Evolutionary conservation across 2,329 filamentous ascomycete genomes (phyloP), one percentile per base, ranked within the genome.

Genomic region (Colletotrichum lupini): DNA sequence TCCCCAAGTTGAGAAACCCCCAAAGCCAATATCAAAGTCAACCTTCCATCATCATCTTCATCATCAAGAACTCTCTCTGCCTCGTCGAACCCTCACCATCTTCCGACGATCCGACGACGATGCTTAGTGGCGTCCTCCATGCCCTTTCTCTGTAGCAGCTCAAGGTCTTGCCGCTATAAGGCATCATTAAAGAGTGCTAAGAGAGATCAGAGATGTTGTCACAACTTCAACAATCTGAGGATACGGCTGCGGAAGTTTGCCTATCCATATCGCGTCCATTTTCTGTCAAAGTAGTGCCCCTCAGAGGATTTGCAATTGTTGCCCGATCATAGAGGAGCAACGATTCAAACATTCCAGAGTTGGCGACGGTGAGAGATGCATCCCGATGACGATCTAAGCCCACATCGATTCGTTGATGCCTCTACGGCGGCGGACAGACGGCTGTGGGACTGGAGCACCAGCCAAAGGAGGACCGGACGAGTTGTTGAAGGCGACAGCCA

Each of bases 381-480:
- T 19, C n/a, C 12, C 16, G 5, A 22, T 3, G 19, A 42, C 2
- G 22, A n/a, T 0, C 26, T 24, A 64, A 19, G 68, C 69, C 69
- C 69, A 72, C 3, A 69, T 69, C 3, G 69, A 72, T 11, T 26
- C 28, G 12, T 12, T 63, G n/a, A 72, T 26, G 24, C 70, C 66
- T 30, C 53, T 69, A 6, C 46, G 8, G 19, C 12, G 37, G 2
- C 26, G 28, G 8, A 8, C 16, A 19, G 37, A 7, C 16, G 37
- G 37, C 37, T 42, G 37, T 42, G 37, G 37, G 16, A 42, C 14
- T 19, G 37, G 37, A 19, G 37, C 37, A 42, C 37, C 37, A 42
- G 37, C 37, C 37, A 42, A 19, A 42, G 37, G 37, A 42, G 37
- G 37, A 42, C 37, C 37, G 16, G 37, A 42, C 37, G 37, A 42